phyloP scores from a whole-genome alignment of 2,329 filamentous ascomycete genomes.

The Emergomyces orientalis region DNA sequence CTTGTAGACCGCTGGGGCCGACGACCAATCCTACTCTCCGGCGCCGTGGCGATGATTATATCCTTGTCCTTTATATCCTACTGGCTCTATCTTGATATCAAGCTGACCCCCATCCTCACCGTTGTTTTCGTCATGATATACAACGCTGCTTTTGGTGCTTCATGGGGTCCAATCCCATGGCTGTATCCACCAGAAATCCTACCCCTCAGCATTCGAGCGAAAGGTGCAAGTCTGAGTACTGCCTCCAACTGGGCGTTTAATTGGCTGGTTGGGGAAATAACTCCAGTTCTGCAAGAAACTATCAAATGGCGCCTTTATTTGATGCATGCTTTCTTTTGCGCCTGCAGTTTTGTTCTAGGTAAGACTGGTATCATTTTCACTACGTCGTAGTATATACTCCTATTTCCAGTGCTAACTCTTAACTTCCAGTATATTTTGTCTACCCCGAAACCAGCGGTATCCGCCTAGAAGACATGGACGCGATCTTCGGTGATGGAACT shows the following conservation, averaged over 20 bases:
- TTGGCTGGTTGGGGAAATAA: constrained; percentile 93
- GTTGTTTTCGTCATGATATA: constrained; percentile 97
- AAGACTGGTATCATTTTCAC: constrained; percentile 33
- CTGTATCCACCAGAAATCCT: constrained; percentile 98
- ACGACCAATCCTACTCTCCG: constrained; percentile 77
- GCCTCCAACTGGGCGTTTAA: constrained; percentile 98
- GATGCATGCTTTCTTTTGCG: constrained; percentile 94
- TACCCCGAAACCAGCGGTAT: constrained; percentile 97
- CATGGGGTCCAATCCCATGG: constrained; percentile 98
- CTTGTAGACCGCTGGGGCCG: constrained; percentile 88
- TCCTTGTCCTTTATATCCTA: constrained; percentile 87
- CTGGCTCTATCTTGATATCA: constrained; percentile 82
- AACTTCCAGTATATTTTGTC: constrained; percentile 72
- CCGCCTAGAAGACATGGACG: constrained; percentile 92
- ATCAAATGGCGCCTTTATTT: constrained; percentile 94
- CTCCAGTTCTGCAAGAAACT: constrained; percentile 79
- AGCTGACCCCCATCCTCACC: constrained; percentile 68
- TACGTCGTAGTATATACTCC: neutral
- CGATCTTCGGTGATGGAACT: constrained; percentile 85
- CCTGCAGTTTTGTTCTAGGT: constrained; percentile 92
- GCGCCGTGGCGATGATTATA: constrained; percentile 79
- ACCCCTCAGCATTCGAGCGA: constrained; percentile 89
- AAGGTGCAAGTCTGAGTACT: constrained; percentile 91
- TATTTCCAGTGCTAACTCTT: constrained; percentile 4
- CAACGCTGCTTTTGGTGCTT: constrained; percentile 92